Percentiles rank a stretch among this genome's conserved stretches.
Evolutionary conservation across 192 early-diverging fungal genomes (phyloP).

Genomic region (Backusella australiensis): DNA sequence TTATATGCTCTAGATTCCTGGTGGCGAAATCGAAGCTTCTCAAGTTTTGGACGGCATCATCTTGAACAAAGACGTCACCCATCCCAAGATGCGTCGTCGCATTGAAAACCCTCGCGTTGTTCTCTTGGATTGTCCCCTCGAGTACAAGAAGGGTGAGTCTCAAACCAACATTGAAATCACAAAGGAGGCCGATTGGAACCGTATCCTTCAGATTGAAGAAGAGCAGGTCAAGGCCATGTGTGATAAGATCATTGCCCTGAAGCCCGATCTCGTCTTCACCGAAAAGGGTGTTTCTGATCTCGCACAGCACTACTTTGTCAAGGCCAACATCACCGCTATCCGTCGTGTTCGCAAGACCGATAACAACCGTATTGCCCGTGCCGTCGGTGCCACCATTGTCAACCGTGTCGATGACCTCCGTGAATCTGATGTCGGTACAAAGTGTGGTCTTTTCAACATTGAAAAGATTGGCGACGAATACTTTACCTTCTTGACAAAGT

Average conservation of each 20-base stretch:
- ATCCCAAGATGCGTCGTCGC: constrained; percentile 93
- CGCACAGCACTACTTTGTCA: constrained; percentile 98
- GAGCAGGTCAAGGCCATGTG: constrained; percentile 98
- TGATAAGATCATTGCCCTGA: constrained; percentile 92
- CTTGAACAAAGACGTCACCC: constrained; percentile 99
- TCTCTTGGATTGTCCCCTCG: constrained; percentile 96
- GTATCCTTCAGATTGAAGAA: constrained; percentile 98
- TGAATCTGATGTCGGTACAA: constrained; percentile 91
- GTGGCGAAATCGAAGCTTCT: constrained; percentile 96
- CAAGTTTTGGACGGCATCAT: constrained; percentile 96
- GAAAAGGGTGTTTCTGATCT: constrained; percentile 99
- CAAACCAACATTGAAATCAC: constrained; percentile 98
- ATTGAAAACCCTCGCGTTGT: constrained; percentile 97
- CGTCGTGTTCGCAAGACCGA: constrained; percentile 98
- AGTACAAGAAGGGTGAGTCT: constrained; percentile 99
- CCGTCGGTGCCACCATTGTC: constrained; percentile 95
- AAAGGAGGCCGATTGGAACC: constrained; percentile 95
- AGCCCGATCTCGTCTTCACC: constrained; percentile 97
- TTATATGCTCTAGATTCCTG: constrained; percentile 68
- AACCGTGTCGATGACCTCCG: constrained; percentile 97
- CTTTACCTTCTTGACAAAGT: constrained; percentile 94
- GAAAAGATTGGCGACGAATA: constrained; percentile 99
- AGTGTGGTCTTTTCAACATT: constrained; percentile 91
- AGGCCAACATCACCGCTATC: constrained; percentile 96
- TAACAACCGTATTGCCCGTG: constrained; percentile 98